Conservation (phyloP, 2,329 filamentous ascomycete genomes). For the Aspergillus sojae region DNA sequence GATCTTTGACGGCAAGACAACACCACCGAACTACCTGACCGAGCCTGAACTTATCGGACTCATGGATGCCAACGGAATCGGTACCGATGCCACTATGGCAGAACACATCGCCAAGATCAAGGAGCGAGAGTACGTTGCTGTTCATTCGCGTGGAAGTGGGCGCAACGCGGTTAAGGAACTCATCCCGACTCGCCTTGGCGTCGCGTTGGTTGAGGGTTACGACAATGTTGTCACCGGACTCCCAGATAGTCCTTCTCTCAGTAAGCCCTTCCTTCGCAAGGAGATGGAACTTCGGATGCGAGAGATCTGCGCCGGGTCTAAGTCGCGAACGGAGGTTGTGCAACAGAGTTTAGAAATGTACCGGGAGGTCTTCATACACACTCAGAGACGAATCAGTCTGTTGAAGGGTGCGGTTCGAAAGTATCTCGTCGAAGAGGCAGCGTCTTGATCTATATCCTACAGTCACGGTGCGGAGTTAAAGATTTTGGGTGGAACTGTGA, state of each 20-base stretch:
- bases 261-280: constrained; percentile 94
- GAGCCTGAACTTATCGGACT: constrained; percentile 93
- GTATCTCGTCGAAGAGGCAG: constrained; percentile 52
- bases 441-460: constrained; percentile 16
- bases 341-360: constrained; percentile 85
- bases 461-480: background rate
- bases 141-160: constrained; percentile 56
- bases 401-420: constrained; percentile 62
- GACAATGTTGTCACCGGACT: constrained; percentile 92
- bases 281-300: constrained; percentile 99
- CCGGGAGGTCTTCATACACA: constrained; percentile 80
- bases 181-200: constrained; percentile 86
- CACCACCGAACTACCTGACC: constrained; percentile 81
- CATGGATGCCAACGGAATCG: constrained; percentile 98
- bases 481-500: background rate
- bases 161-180: constrained; percentile 72
- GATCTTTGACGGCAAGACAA: constrained; percentile 89
- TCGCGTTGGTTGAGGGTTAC: constrained; percentile 91
- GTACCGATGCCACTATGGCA: constrained; percentile 98
- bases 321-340: constrained; percentile 73
- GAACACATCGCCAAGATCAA: constrained; percentile 98
- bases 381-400: constrained; percentile 71
- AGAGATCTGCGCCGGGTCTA: constrained; percentile 87
- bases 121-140: constrained; percentile 80
- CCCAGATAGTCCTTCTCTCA: constrained; percentile 64